Evolutionary conservation across 1,139 yeast genomes (phyloP).

Genomic region (Ogataea hybrid): DNA sequence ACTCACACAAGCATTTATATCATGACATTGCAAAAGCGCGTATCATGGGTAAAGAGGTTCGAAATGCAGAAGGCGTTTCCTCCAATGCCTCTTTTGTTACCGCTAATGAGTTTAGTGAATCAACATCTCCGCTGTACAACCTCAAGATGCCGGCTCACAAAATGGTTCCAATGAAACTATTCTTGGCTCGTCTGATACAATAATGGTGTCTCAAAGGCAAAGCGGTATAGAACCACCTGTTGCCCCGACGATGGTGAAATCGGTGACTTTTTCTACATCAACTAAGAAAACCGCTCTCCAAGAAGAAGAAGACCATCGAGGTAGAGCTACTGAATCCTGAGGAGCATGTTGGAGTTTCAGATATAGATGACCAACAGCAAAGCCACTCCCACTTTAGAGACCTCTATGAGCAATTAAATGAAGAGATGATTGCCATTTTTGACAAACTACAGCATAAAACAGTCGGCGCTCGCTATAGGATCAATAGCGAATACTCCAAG

Average conservation of each 20-base stretch:
- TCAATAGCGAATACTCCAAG: conserved; percentile 14
- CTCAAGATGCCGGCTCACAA: not conserved
- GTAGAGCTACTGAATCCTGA: conserved; percentile 15
- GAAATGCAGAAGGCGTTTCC: conserved; percentile 1
- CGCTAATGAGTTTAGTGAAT: conserved; percentile 16
- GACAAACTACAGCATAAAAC: conserved; percentile 16
- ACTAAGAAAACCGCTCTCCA: conserved; percentile 1
- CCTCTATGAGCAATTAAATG: conserved; percentile 15
- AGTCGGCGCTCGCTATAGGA: conserved; percentile 14
- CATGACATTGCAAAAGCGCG: conserved; percentile 16
- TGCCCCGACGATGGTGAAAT: not conserved
- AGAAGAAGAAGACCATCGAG: not conserved
- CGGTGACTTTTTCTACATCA: conserved; percentile 12
- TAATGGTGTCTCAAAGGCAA: not conserved
- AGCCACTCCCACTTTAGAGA: conserved; percentile 10
- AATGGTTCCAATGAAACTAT: conserved; percentile 6
- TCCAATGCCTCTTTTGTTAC: conserved; percentile 20
- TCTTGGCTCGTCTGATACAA: conserved; percentile 8
- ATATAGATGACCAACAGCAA: not conserved
- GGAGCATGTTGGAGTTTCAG: not conserved
- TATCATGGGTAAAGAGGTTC: conserved; percentile 2
- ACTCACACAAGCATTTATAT: conserved; percentile 10
- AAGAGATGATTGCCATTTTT: conserved; percentile 14
- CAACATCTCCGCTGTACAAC: not conserved
- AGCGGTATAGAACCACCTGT: not conserved